Base-by-base conservation (phyloP, 352 stramenopile genomes). In the Phytophthora pinifolia region DNA sequence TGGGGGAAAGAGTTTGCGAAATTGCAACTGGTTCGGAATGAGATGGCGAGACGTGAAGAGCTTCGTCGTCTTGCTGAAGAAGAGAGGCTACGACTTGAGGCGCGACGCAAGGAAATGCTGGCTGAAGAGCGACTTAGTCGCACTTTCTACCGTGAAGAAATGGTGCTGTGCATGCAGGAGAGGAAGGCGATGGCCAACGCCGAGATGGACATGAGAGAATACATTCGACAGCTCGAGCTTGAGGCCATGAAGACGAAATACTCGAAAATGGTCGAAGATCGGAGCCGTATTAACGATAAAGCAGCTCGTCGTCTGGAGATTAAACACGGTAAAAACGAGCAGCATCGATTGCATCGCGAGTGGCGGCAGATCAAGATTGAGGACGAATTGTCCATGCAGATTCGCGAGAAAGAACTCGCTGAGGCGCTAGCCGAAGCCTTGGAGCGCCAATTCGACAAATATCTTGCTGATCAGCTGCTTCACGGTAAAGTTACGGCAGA, bases 191-290 rank as follows among this genome's bases (percentile, higher is more conserved):
- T 92, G 78, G 72, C 79, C 0, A 76, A 38, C 8, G 68, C 74
- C 0, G 82, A 92, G 41, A 56, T 79, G 9, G 83, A 91, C 37
- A 89, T 88, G 80, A 66, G 64, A 9, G 79, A 91, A 15, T 86
- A 89, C 42, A 27, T 87, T 14, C 72, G 83, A 0, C 73, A 79
- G 52, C 47, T 89, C 5, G 76, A 88, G 45, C 27, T 89, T 0
- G 78, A 92, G 44, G 66, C 67, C 0, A 88, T 89, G 76, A 86
- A 91, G 36, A 74, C 76, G 0, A 89, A 90, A 38, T 92, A 89
- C 41, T 67, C 82, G 3, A 74, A 83, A 36, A 80, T 89, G 67
- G 39, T 85, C 3, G 76, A 85, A 8, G 80, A 91, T 22, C 61
- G 73, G 1, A 82, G 76, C 32, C 65, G 69, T n/a, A 39, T 73